Conservation (phyloP, 345 rosid species). For the Pistacia atlantica region DNA sequence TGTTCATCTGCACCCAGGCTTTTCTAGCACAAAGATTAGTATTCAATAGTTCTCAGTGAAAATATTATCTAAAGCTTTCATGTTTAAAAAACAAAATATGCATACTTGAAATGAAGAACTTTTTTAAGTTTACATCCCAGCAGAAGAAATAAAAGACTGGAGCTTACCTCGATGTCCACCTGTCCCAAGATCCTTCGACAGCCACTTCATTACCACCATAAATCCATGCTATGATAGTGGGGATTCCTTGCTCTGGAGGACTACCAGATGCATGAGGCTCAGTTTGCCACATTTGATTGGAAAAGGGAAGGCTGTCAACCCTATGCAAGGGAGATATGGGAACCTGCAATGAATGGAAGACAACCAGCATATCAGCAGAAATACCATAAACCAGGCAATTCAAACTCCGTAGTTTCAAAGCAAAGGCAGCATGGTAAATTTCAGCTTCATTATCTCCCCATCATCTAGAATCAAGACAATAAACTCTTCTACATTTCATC, state of each 20-base stretch:
- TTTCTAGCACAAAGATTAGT: neutral
- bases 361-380: slow-evolving; percentile 16
- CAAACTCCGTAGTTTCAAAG: neutral
- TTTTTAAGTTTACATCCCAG: neutral
- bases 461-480: neutral
- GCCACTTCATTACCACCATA: slow-evolving; percentile 84
- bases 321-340: slow-evolving; percentile 69
- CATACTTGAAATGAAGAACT: neutral
- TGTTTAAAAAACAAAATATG: neutral
- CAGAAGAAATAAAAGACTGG: neutral
- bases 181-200: slow-evolving; percentile 97
- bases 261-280: slow-evolving; percentile 47
- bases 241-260: slow-evolving; percentile 66
- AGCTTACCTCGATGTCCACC: slow-evolving; percentile 72
- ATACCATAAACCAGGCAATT: slow-evolving; percentile 6
- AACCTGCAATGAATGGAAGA: slow-evolving; percentile 43
- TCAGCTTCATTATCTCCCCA: neutral
- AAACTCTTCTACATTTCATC: neutral
- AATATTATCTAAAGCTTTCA: neutral
- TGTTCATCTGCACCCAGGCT: slow-evolving; percentile 3
- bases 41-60: neutral
- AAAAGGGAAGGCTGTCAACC: slow-evolving; percentile 43
- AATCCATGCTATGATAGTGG: slow-evolving; percentile 79
- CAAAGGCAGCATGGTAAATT: neutral
- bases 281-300: slow-evolving; percentile 48